Evolutionary conservation across 805 yeast genomes (phyloP).

Genomic region (Yarrowia keelungensis): DNA sequence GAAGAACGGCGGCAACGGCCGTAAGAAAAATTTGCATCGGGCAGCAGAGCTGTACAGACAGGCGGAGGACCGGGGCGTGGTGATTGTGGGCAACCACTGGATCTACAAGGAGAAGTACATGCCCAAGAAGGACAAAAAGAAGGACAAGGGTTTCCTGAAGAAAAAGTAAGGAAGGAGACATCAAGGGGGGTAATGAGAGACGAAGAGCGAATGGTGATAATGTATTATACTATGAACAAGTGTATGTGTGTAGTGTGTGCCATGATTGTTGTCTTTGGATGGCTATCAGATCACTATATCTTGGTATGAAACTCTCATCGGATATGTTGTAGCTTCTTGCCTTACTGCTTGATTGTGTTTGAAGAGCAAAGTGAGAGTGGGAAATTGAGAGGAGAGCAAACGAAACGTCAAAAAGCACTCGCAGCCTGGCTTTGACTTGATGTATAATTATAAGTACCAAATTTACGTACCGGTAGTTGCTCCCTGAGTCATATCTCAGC

Average conservation of each 20-base stretch:
- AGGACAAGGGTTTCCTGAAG: slow-evolving; percentile 39
- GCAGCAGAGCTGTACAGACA: slow-evolving; percentile 76
- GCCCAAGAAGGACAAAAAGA: slow-evolving; percentile 43
- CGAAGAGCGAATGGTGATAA: background rate
- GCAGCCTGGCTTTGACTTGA: too few species aligned
- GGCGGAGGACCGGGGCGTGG: slow-evolving; percentile 67
- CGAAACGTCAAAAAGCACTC: too few species aligned
- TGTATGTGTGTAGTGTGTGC: background rate
- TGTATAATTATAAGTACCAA: too few species aligned
- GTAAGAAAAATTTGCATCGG: slow-evolving; percentile 63
- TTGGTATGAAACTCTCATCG: too few species aligned
- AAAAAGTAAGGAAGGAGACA: slow-evolving; percentile 27
- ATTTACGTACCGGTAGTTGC: too few species aligned
- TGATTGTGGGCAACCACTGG: slow-evolving; percentile 74
- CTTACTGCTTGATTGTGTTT: too few species aligned
- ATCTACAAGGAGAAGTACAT: slow-evolving; percentile 72
- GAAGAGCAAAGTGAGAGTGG: too few species aligned
- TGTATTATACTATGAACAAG: slow-evolving; percentile 6
- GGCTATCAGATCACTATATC: too few species aligned
- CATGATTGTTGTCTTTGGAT: too few species aligned
- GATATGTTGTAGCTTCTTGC: too few species aligned
- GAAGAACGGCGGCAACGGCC: slow-evolving; percentile 56
- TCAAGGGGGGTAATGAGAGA: slow-evolving; percentile 8
- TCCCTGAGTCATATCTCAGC: too few species aligned
- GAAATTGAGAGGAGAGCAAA: too few species aligned